These are phyloP conservation scores for Aspergillus tubingensis DNA, from an alignment of 2,329 filamentous ascomycete species.

Conservation along the genomic window DNA sequence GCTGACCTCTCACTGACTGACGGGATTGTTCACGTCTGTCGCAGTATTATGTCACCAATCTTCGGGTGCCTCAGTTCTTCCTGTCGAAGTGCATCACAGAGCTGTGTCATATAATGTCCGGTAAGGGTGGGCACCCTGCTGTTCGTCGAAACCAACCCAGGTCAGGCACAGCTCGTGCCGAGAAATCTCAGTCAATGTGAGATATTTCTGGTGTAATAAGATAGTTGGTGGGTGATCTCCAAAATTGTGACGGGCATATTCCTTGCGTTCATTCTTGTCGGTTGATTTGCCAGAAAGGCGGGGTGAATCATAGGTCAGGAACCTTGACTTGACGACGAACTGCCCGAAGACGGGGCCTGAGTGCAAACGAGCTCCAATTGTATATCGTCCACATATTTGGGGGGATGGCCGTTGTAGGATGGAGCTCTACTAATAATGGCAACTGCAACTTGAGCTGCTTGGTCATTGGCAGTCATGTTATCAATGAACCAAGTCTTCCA, in stretches of 20 bases:
- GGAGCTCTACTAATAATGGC: slow-evolving; percentile 40
- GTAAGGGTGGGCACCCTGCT: no score
- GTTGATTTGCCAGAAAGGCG: background rate
- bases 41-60: no score
- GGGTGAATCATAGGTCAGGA: background rate
- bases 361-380: slow-evolving; percentile 40
- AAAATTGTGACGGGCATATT: background rate
- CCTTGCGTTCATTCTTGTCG: background rate
- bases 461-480: slow-evolving; percentile 33
- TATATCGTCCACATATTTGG: slow-evolving; percentile 32
- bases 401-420: slow-evolving; percentile 27
- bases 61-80: no score
- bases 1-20: no score
- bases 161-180: no score
- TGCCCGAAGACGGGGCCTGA: slow-evolving; percentile 35
- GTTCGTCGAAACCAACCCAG: no score
- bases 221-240: background rate
- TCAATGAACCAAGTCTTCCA: slow-evolving; percentile 43
- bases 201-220: no score
- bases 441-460: slow-evolving; percentile 41
- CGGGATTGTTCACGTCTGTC: no score
- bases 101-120: no score
- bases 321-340: slow-evolving; percentile 21
- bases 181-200: no score
- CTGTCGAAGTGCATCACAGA: no score